Percentiles rank a stretch among this genome's conserved stretches.
Conservation (phyloP, 805 yeast species). For the Candida ovalis region DNA sequence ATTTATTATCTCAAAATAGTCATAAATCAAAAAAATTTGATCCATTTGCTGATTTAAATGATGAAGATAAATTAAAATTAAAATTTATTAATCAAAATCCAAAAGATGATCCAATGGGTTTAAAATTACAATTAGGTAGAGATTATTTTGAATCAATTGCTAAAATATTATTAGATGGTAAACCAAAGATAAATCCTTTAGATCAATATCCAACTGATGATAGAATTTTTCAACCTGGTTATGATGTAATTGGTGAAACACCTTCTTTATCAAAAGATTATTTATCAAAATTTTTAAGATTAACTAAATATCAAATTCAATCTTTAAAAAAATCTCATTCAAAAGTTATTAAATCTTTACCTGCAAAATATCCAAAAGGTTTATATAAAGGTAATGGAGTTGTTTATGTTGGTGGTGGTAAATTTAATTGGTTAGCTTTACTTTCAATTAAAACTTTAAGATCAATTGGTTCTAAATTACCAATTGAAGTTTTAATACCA, state of each 20-base stretch:
- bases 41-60: slow-evolving; percentile 6
- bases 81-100: slow-evolving; percentile 21
- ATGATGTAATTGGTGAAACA: slow-evolving; percentile 35
- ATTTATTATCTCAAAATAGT: slow-evolving; percentile 9
- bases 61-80: slow-evolving; percentile 16
- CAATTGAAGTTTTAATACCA: slow-evolving; percentile 81
- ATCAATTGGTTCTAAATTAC: slow-evolving; percentile 59
- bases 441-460: slow-evolving; percentile 61
- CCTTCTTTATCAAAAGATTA: slow-evolving; percentile 50
- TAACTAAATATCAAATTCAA: slow-evolving; percentile 39
- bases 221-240: slow-evolving; percentile 53
- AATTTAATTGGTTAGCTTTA: slow-evolving; percentile 64
- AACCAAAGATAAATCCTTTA: slow-evolving; percentile 33
- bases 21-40: slow-evolving; percentile 2
- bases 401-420: slow-evolving; percentile 76
- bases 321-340: slow-evolving; percentile 46
- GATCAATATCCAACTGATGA: slow-evolving; percentile 41
- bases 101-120: slow-evolving; percentile 31
- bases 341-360: slow-evolving; percentile 42
- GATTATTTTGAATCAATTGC: slow-evolving; percentile 42
- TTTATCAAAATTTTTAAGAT: slow-evolving; percentile 44
- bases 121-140: slow-evolving; percentile 35
- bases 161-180: slow-evolving; percentile 18
- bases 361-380: slow-evolving; percentile 41
- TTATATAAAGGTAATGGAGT: slow-evolving; percentile 54